Percentiles rank a stretch among this genome's conserved stretches.
Evolutionary conservation across 371 early-diverging fungal genomes (phyloP).

Genomic region (Circinella umbellata): DNA sequence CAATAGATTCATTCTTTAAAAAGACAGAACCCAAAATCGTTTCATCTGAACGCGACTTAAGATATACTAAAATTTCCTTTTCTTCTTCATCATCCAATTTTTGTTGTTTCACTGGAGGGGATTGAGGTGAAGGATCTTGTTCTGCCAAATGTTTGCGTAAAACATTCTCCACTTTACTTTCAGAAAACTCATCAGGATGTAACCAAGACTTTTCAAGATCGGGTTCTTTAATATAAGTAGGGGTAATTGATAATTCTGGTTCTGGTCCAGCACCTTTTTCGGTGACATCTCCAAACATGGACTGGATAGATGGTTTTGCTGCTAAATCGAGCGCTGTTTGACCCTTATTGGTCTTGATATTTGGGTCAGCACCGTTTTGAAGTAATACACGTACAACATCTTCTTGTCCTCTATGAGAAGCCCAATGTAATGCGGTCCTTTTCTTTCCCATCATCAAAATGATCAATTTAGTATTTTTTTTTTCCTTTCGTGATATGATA

Average conservation of each 20-base stretch:
- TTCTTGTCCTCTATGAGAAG: conserved; percentile 64
- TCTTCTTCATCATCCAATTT: conserved; percentile 20
- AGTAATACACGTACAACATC: conserved; percentile 57
- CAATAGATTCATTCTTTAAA: conserved; percentile 56
- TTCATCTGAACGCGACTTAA: conserved; percentile 42
- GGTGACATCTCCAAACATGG: conserved; percentile 35
- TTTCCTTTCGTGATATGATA: background rate
- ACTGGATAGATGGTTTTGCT: conserved; percentile 44
- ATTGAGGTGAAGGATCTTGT: conserved; percentile 15
- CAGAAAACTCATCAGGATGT: conserved; percentile 68
- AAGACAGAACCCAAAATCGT: conserved; percentile 59
- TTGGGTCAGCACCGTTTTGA: conserved; percentile 60
- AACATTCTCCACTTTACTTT: conserved; percentile 44
- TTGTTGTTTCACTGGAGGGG: background rate
- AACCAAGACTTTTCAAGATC: conserved; percentile 77
- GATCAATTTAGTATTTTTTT: background rate
- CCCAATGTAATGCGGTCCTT: conserved; percentile 81
- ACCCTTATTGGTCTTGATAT: conserved; percentile 57
- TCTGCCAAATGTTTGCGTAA: conserved; percentile 32
- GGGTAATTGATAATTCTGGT: conserved; percentile 58
- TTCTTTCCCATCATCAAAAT: conserved; percentile 13
- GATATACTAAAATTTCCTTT: conserved; percentile 57
- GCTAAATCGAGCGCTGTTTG: conserved; percentile 67
- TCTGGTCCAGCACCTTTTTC: conserved; percentile 29
- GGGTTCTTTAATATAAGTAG: conserved; percentile 72